phyloP scores from a whole-genome alignment of 2,329 filamentous ascomycete genomes.

The Lasiodiplodia sp. region DNA sequence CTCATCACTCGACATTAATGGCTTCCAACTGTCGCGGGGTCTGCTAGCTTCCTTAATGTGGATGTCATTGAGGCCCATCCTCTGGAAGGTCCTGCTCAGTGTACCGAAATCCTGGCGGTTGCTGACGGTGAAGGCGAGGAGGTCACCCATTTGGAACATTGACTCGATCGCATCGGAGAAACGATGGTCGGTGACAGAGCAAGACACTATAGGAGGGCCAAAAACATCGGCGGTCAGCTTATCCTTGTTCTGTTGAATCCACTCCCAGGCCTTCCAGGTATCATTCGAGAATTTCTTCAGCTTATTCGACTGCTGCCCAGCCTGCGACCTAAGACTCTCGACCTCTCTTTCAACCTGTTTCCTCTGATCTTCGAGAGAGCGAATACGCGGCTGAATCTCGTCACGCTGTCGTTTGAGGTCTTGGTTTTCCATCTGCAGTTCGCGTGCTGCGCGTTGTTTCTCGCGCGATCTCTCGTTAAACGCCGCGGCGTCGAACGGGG shows the following conservation, averaged over 20 bases:
- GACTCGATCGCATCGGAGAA: conserved; percentile 70
- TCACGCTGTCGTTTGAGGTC: conserved; percentile 22
- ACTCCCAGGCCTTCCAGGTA: conserved; percentile 75
- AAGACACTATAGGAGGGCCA: conserved; percentile 81
- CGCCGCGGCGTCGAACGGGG: conserved; percentile 71
- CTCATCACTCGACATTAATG: conserved; percentile 64
- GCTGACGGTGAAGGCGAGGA: conserved; percentile 75
- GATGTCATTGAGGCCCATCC: conserved; percentile 67
- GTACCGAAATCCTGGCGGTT: conserved; percentile 76
- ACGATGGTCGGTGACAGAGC: conserved; percentile 75
- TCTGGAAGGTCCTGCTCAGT: conserved; percentile 57
- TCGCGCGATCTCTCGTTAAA: conserved; percentile 78
- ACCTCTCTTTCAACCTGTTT: conserved; percentile 44
- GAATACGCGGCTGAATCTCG: conserved; percentile 40
- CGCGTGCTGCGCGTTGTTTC: conserved; percentile 56
- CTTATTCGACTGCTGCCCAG: conserved; percentile 74
- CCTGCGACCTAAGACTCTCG: conserved; percentile 71
- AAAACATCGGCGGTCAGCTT: conserved; percentile 79
- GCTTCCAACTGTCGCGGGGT: conserved; percentile 61
- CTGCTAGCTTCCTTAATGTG: conserved; percentile 70
- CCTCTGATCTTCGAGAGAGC: conserved; percentile 32
- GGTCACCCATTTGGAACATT: conserved; percentile 60
- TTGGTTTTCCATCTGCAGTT: conserved; percentile 53
- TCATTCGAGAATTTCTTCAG: conserved; percentile 69
- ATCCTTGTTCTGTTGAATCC: conserved; percentile 75